phyloP scores from a whole-genome alignment of 2,329 filamentous ascomycete genomes.

The Botrytis byssoidea region DNA sequence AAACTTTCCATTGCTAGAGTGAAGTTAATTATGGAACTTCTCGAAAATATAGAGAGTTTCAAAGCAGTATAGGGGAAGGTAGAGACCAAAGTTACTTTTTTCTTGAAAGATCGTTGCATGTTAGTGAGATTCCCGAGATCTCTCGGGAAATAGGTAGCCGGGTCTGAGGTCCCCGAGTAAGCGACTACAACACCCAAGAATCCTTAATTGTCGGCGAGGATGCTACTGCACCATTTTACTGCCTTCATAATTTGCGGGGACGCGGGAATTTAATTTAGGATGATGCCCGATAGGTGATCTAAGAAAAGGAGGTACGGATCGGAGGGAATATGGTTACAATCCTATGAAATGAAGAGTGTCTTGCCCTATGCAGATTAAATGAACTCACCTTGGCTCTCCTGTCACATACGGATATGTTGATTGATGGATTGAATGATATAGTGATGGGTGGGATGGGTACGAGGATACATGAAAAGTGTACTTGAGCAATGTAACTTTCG shows the following conservation, averaged over 20 bases:
- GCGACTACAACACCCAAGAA: neutral
- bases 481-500: conserved; percentile 9
- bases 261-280: neutral
- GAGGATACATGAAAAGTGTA: conserved; percentile 3
- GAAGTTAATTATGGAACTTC: neutral
- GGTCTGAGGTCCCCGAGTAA: conserved; percentile 21
- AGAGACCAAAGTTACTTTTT: neutral
- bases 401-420: conserved; percentile 2
- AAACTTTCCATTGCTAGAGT: neutral
- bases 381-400: conserved; percentile 1
- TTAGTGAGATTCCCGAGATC: conserved; percentile 21
- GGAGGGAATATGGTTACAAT: conserved; percentile 8
- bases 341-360: conserved; percentile 6
- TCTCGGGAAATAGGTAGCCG: conserved; percentile 20
- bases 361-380: conserved; percentile 20
- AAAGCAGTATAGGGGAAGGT: neutral
- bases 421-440: neutral
- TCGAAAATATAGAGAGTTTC: neutral
- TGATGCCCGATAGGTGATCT: conserved; percentile 11
- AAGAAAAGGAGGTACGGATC: conserved; percentile 5
- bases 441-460: neutral
- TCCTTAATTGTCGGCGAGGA: conserved; percentile 18
- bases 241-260: neutral
- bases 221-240: conserved; percentile 12
- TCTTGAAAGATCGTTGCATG: neutral